A percentile compares a stretch with the other conserved stretches of the same genome.
Evolutionary conservation across 768 basidiomycete species (phyloP).

Genomic region (Nidularia pulvinata): DNA sequence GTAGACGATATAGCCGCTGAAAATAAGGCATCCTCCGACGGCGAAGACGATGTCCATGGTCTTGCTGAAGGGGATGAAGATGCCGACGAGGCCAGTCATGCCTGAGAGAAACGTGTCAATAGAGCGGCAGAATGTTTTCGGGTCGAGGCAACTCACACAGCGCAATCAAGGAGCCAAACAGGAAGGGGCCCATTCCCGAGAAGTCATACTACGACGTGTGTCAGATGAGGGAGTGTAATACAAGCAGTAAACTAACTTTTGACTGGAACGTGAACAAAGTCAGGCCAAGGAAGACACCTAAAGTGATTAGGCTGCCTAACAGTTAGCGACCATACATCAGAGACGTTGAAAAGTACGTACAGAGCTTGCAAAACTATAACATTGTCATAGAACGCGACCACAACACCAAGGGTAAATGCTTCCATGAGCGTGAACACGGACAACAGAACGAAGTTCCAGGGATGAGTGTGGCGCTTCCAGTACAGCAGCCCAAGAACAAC

Average conservation of each 20-base stretch:
- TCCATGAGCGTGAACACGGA: slow-evolving; percentile 91
- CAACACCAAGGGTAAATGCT: slow-evolving; percentile 86
- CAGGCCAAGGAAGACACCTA: slow-evolving; percentile 91
- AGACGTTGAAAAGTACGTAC: slow-evolving; percentile 36
- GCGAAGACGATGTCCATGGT: slow-evolving; percentile 85
- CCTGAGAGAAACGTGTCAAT: slow-evolving; percentile 32
- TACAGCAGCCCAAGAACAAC: slow-evolving; percentile 79
- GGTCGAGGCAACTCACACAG: slow-evolving; percentile 46
- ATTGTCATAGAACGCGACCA: slow-evolving; percentile 75
- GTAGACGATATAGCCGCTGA: slow-evolving; percentile 89
- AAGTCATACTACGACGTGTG: slow-evolving; percentile 79
- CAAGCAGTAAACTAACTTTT: slow-evolving; percentile 50
- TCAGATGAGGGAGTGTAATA: not conserved
- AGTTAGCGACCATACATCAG: not conserved
- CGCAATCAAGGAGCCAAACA: slow-evolving; percentile 84
- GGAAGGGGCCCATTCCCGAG: slow-evolving; percentile 87
- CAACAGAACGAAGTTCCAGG: slow-evolving; percentile 84
- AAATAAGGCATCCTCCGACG: slow-evolving; percentile 75
- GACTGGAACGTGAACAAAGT: slow-evolving; percentile 95
- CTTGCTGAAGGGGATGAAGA: slow-evolving; percentile 85
- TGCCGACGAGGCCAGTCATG: slow-evolving; percentile 78
- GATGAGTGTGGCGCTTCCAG: slow-evolving; percentile 93
- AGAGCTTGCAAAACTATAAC: slow-evolving; percentile 84
- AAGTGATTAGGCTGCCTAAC: slow-evolving; percentile 68
- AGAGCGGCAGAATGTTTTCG: not conserved